Evolutionary conservation across 305 asterid genomes (phyloP).

Genomic region (Fraxinus latifolia): DNA sequence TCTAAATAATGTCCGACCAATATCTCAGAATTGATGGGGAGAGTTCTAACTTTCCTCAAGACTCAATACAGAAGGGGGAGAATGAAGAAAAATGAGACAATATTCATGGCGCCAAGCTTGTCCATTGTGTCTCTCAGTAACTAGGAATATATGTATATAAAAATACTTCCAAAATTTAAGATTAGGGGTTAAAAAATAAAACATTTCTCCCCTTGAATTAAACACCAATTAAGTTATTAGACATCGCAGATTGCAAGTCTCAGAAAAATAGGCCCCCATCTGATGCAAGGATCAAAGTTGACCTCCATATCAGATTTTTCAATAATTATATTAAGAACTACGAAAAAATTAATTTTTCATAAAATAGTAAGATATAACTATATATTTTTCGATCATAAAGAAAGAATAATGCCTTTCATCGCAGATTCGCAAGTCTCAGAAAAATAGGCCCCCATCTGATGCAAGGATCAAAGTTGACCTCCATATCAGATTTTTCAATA

Average conservation of each 20-base stretch:
- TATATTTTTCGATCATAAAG: not conserved
- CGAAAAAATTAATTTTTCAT: not conserved
- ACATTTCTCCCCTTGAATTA: not conserved
- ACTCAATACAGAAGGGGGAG: not conserved
- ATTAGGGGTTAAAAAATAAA: not conserved
- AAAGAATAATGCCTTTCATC: not conserved
- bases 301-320: not conserved
- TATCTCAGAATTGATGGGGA: not conserved
- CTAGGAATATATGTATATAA: not conserved
- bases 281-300: not conserved
- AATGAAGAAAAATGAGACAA: not conserved
- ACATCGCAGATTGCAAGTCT: not conserved
- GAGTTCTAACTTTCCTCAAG: not conserved
- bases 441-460: not conserved
- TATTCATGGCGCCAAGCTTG: slow-evolving; percentile 19
- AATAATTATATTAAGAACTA: not conserved
- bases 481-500: not conserved
- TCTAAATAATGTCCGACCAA: not conserved
- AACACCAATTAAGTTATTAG: not conserved
- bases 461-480: not conserved
- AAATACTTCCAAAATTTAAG: not conserved
- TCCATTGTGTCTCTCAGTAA: not conserved
- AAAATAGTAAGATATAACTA: not conserved
- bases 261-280: not conserved
- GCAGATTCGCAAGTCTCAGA: not conserved